Percentiles rank a stretch among this genome's conserved stretches.
Evolutionary conservation across 345 rosid species (phyloP).

Genomic region (Brassica cretica): DNA sequence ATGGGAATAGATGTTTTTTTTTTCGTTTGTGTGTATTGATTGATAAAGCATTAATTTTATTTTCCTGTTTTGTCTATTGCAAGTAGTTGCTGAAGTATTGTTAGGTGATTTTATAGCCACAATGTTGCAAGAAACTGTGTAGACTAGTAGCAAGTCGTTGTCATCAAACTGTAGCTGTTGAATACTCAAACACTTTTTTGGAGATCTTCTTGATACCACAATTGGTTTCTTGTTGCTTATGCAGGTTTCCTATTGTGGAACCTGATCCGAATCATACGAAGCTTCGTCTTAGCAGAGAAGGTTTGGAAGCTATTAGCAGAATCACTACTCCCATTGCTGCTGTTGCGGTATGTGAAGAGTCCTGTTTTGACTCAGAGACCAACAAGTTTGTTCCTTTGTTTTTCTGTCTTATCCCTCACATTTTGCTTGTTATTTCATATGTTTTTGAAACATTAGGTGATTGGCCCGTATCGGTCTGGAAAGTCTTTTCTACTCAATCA

Average conservation of each 20-base stretch:
- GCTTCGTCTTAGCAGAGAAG: constrained; percentile 89
- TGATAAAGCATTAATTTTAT: background rate
- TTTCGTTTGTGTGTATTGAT: constrained; percentile 4
- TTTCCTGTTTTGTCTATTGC: background rate
- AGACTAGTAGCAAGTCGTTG: background rate
- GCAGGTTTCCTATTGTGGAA: constrained; percentile 88
- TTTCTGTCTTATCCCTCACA: background rate
- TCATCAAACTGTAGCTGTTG: constrained; percentile 1
- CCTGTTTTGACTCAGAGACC: constrained; percentile 29
- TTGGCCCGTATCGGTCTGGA: constrained; percentile 99
- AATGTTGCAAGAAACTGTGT: constrained; percentile 13
- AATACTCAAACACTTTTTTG: background rate
- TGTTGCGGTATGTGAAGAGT: constrained; percentile 70
- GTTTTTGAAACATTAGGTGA: constrained; percentile 65
- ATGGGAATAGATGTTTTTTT: background rate
- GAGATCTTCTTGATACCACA: background rate
- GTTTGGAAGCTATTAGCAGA: constrained; percentile 83
- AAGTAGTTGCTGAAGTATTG: constrained; percentile 8
- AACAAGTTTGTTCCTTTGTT: background rate
- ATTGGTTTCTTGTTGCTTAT: constrained; percentile 18
- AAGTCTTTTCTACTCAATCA: constrained; percentile 98
- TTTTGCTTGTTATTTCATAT: constrained; percentile 25
- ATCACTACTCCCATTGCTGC: constrained; percentile 87
- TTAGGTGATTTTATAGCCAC: constrained; percentile 14
- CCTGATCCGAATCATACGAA: constrained; percentile 98